Base-by-base conservation (phyloP, 768 basidiomycete genomes). In the Pilatotrama ljubarskyi region DNA sequence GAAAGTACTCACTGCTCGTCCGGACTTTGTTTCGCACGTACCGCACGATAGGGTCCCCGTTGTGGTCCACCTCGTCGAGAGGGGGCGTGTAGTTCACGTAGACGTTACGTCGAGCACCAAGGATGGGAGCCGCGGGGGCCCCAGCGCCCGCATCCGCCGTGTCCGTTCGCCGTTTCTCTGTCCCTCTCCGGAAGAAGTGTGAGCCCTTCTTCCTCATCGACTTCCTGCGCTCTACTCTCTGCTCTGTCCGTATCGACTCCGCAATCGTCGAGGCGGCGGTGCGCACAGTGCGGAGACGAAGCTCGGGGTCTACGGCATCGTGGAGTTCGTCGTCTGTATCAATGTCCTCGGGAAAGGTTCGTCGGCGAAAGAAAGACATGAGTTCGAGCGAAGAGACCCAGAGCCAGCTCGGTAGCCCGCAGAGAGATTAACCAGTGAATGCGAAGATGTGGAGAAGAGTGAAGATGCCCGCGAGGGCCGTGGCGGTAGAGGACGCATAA, bases 11-110 rank as follows among this genome's bases (percentile, higher is more conserved):
- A 94, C 93, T 96, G 65, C 89, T 91, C 40, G 95, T 97, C 69
- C 90, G 81, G 63, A 98, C 93, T 82, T 97, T 98, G 72, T 97
- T 98, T 68, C 95, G 78, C 29, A 84, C 83, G 74, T 95, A 98
- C n/a, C 84, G 82, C 38, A 76, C 84, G 53, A 82, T 74, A 0
- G 92, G 94, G 58, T 95, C 90, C n/a, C 91, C 92, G 48, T 84
- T 69, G 2, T 77, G 73, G 68, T 88, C 86, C 40, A 88, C 73
- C 73, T 94, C 88, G 64, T 79, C 75, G 20, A 82, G 76, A 6
- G 87, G 79, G 32, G 91, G 76, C 1, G 86, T 83, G 40, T 81
- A 70, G 68, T 96, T 96, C 61, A 97, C 84, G 72, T 93, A 92
- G 58, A 98, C 73, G 65, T 88, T 91, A 67, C 94, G 79, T 49